Base-by-base conservation (phyloP, 345 rosid species). In the Pistacia integerrima region DNA sequence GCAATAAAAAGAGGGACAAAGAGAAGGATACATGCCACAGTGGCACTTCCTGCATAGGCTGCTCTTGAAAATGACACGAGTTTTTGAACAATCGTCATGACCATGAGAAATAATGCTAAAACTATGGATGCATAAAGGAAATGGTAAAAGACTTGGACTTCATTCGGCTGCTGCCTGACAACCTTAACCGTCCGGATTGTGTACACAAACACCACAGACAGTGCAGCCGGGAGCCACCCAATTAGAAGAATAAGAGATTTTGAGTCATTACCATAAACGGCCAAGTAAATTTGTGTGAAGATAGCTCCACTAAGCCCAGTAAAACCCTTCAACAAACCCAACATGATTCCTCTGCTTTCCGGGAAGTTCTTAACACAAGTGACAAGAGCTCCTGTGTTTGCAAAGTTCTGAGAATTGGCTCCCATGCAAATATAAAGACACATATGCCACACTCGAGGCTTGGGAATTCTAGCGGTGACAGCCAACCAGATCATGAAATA, bases 311-410 rank as follows among this genome's bases (percentile, higher is more conserved):
- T 92, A 20, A 94, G 71, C 17, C 98, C 97, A 4, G 89, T 90
- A 70, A 84, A 92, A 28, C 98, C 98, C 74, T 94, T 94, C 52
- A 94, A 81, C 0, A 94, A 79, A 22, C 98, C 98, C 54, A 94
- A 73, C 92, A 92, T 85, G 64, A 85, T 84, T 16, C 98, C 98
- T 59, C 98, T 83, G 65, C 97, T 88, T 36, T 91, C 93, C 2
- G 98, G 97, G 84, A 94, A 94, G 56, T 94, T 94, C 80, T 88
- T 88, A 3, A 94, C 92, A 80, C 94, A 90, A 36, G 98, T 93
- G 71, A 92, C 97, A 1, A 94, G 78, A 77, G 97, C 92, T 49
- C 97, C 98, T 38, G 97, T 92, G 51, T 90, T 92, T 48, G 97
- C 97, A 61, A 94, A 92, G 62, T 90, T 94, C 67, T 92, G 97